A percentile compares a stretch with the other conserved stretches of the same genome.
These are phyloP conservation scores for Quillaja saponaria DNA, from an alignment of 306 rosid genomes.

Conservation along the genomic window DNA sequence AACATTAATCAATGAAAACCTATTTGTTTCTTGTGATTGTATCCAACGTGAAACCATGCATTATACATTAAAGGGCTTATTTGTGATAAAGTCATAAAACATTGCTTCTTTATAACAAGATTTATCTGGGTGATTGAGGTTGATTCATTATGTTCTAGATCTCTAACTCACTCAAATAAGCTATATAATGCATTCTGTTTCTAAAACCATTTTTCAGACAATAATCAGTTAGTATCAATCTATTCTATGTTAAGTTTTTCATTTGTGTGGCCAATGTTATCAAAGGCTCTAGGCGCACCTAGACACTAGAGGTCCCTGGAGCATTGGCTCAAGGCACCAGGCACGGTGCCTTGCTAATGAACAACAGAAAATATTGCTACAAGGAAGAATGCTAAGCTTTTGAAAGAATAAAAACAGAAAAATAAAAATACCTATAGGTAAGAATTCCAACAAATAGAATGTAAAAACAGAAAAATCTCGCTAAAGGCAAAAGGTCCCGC, in stretches of 20 bases:
- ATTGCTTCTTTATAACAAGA: neutral
- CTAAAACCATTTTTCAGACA: neutral
- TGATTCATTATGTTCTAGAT: neutral
- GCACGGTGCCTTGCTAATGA: no score
- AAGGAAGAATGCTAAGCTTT: no score
- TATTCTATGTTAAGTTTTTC: no score
- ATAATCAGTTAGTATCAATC: neutral
- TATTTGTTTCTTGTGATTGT: neutral
- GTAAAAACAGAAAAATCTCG: no score
- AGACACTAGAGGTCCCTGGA: no score
- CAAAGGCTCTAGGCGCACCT: no score
- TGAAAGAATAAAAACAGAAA: no score
- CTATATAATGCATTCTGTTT: neutral
- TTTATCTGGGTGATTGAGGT: conserved; percentile 1
- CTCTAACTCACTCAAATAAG: neutral
- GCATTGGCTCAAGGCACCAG: no score
- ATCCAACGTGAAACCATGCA: neutral
- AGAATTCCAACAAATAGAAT: no score
- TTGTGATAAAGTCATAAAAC: neutral
- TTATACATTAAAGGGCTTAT: neutral
- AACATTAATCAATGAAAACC: neutral
- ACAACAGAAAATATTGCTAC: no score
- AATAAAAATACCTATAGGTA: no score
- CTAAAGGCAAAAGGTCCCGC: no score
- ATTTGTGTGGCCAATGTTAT: conserved; percentile 4